Evolutionary conservation across 73 alveolate species (phyloP).

Genomic region (Loxodes magnus): DNA sequence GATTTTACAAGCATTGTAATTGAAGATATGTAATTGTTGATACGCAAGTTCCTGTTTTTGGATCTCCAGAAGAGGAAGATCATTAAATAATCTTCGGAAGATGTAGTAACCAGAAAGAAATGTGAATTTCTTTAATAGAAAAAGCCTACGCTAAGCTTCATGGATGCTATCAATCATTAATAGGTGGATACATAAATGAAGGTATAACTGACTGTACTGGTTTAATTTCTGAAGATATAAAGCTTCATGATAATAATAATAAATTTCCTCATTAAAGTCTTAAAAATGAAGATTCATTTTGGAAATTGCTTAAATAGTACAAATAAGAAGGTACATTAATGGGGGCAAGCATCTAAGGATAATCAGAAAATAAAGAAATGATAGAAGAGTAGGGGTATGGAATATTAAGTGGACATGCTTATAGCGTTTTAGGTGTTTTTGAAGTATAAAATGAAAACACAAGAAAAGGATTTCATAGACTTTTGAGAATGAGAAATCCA

Average conservation of each 20-base stretch:
- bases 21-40: constrained; percentile 86
- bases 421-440: constrained; percentile 84
- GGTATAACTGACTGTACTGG: constrained; percentile 93
- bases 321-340: constrained; percentile 60
- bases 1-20: constrained; percentile 78
- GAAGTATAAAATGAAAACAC: constrained; percentile 33
- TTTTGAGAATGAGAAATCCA: constrained; percentile 92
- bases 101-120: constrained; percentile 68
- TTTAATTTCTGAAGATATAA: constrained; percentile 69
- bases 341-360: constrained; percentile 73
- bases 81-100: constrained; percentile 62
- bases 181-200: constrained; percentile 91
- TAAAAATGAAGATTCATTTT: constrained; percentile 39
- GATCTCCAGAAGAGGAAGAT: constrained; percentile 7
- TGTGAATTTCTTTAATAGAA: constrained; percentile 95
- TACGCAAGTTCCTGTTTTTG: constrained; percentile 58
- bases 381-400: constrained; percentile 85
- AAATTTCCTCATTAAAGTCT: constrained; percentile 29
- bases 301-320: constrained; percentile 27
- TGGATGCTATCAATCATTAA: constrained; percentile 77
- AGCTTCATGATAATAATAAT: constrained; percentile 33
- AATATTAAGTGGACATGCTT: constrained; percentile 91
- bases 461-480: constrained; percentile 51
- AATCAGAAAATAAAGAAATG: constrained; percentile 68
- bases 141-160: constrained; percentile 96